Evolutionary conservation across 331 rosid species (phyloP).

Genomic region (Rosa hybrid): DNA sequence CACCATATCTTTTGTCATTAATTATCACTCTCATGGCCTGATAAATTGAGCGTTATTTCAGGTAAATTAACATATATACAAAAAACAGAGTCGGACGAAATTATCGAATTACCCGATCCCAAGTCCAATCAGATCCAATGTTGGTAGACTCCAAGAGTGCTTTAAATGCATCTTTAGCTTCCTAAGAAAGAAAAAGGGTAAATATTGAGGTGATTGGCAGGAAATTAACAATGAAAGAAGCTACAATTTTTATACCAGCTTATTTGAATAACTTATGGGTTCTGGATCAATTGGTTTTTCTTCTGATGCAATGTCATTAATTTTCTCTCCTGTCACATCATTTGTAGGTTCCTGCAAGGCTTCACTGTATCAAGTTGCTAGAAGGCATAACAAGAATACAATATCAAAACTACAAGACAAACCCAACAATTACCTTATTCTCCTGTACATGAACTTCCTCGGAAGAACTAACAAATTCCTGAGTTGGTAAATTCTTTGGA

Average conservation of each 20-base stretch:
- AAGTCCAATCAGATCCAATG: constrained; percentile 93
- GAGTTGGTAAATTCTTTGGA: constrained; percentile 35
- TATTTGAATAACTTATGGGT: constrained; percentile 59
- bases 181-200: constrained; percentile 44
- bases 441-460: constrained; percentile 52
- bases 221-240: constrained; percentile 25
- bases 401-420: constrained; percentile 24
- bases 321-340: constrained; percentile 51
- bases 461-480: constrained; percentile 45
- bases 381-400: constrained; percentile 28
- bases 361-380: constrained; percentile 34
- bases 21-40: constrained; percentile 93
- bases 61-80: constrained; percentile 22
- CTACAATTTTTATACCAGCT: constrained; percentile 48
- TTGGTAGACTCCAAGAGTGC: constrained; percentile 77
- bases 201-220: constrained; percentile 5
- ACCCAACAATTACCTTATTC: constrained; percentile 46
- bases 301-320: constrained; percentile 51
- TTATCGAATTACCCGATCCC: constrained; percentile 85
- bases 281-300: constrained; percentile 70
- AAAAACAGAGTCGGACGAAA: constrained; percentile 8
- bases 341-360: constrained; percentile 56
- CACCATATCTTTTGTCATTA: constrained; percentile 87
- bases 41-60: constrained; percentile 32
- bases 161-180: constrained; percentile 89